Conservation (phyloP, 805 yeast species). For the Myxozyma mucilagina region DNA sequence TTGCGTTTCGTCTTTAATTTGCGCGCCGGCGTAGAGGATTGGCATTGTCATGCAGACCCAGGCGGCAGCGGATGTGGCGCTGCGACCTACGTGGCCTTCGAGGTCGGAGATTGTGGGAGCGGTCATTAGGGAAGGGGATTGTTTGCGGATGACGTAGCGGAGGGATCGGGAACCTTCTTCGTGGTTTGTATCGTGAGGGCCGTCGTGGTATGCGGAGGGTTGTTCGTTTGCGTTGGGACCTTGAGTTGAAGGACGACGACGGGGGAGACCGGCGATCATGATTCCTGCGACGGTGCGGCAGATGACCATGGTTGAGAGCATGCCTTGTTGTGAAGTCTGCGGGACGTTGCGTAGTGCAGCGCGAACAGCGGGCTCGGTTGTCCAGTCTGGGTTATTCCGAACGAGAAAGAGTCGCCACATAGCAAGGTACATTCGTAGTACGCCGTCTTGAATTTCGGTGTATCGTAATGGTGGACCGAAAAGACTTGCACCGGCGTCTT, state of each 20-base stretch:
- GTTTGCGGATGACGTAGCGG: not conserved
- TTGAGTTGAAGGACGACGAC: not conserved
- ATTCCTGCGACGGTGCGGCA: slow-evolving; percentile 9
- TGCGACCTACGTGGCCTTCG: slow-evolving; percentile 7
- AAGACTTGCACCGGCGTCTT: not conserved
- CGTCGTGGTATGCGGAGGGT: not conserved
- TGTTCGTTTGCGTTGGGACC: not conserved
- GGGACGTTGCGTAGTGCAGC: slow-evolving; percentile 13
- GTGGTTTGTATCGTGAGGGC: not conserved
- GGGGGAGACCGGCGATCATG: not conserved
- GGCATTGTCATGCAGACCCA: slow-evolving; percentile 19
- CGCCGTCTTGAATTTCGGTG: slow-evolving; percentile 2
- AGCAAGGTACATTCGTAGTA: slow-evolving; percentile 7
- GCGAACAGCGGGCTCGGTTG: slow-evolving; percentile 4
- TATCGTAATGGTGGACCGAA: slow-evolving; percentile 13
- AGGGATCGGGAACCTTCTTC: not conserved
- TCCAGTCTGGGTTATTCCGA: slow-evolving; percentile 17
- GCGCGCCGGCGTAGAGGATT: slow-evolving; percentile 18
- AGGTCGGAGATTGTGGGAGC: slow-evolving; percentile 2
- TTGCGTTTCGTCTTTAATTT: slow-evolving; percentile 6
- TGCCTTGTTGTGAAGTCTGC: slow-evolving; percentile 1
- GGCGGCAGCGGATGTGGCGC: slow-evolving; percentile 6
- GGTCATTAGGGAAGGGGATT: not conserved
- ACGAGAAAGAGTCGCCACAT: slow-evolving; percentile 10
- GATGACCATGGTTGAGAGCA: slow-evolving; percentile 7